These are phyloP conservation scores for Gossypium sturtianum DNA, from an alignment of 345 rosid genomes.

Conservation along the genomic window DNA sequence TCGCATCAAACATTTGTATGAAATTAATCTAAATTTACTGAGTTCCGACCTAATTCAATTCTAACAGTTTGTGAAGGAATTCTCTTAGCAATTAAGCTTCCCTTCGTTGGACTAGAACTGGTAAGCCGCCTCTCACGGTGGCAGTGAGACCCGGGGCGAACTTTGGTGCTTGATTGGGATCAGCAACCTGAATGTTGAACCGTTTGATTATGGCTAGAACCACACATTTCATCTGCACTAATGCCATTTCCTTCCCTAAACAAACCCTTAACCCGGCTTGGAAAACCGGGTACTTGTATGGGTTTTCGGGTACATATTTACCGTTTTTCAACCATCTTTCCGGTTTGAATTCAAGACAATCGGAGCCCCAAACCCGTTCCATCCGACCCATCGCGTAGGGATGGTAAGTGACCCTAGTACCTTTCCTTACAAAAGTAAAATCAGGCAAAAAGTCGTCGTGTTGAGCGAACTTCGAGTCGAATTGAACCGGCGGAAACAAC, in stretches of 20 bases:
- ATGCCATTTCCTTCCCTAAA: constrained; percentile 57
- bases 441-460: constrained; percentile 61
- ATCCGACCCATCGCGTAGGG: constrained; percentile 68
- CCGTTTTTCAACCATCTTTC: constrained; percentile 45
- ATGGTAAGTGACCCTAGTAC: constrained; percentile 49
- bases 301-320: constrained; percentile 27
- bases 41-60: too few relatives aligned
- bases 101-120: constrained; percentile 37
- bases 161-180: constrained; percentile 23
- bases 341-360: constrained; percentile 39
- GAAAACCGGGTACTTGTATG: constrained; percentile 56
- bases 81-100: not conserved
- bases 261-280: constrained; percentile 64
- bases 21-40: too few relatives aligned
- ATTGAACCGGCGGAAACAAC: constrained; percentile 68
- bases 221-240: constrained; percentile 52
- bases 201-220: constrained; percentile 34
- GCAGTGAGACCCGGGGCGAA: constrained; percentile 79
- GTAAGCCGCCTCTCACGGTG: constrained; percentile 69
- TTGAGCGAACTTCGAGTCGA: constrained; percentile 57
- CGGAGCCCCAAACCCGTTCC: constrained; percentile 51
- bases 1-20: not conserved
- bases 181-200: constrained; percentile 33
- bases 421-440: constrained; percentile 37
- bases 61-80: too few relatives aligned